Evolutionary conservation across 495 filamentous ascomycete species (phyloP).

Genomic region (Cudoniella acicularis): DNA sequence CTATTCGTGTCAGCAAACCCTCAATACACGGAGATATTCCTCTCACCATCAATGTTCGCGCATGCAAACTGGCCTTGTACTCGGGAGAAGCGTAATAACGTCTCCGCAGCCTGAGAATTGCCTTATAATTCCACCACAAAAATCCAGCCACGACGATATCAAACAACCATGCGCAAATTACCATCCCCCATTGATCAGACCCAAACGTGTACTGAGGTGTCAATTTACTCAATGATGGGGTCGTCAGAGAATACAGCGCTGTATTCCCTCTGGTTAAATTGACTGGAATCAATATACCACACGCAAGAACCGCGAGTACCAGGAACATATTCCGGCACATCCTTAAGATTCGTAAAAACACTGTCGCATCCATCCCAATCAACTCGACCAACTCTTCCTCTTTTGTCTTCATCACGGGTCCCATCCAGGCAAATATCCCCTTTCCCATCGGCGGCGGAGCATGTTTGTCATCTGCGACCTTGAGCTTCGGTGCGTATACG

Average conservation of each 20-base stretch:
- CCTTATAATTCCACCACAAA: slow-evolving; percentile 86
- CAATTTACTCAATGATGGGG: slow-evolving; percentile 44
- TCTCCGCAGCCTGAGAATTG: slow-evolving; percentile 64
- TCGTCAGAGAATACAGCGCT: slow-evolving; percentile 44
- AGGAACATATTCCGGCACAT: slow-evolving; percentile 94
- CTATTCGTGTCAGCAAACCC: slow-evolving; percentile 34
- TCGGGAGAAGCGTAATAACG: slow-evolving; percentile 83
- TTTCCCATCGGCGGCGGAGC: slow-evolving; percentile 86
- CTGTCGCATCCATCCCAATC: slow-evolving; percentile 82
- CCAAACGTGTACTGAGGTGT: slow-evolving; percentile 55
- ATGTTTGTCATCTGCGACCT: slow-evolving; percentile 89
- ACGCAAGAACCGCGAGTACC: slow-evolving; percentile 67
- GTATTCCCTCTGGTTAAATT: slow-evolving; percentile 55
- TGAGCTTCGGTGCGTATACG: slow-evolving; percentile 92
- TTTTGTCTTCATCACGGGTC: slow-evolving; percentile 68
- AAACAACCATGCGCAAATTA: slow-evolving; percentile 75
- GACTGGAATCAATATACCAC: slow-evolving; percentile 76
- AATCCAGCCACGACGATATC: slow-evolving; percentile 73
- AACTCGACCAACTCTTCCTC: slow-evolving; percentile 73
- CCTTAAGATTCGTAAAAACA: slow-evolving; percentile 82
- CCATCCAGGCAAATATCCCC: slow-evolving; percentile 80
- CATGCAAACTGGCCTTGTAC: slow-evolving; percentile 83
- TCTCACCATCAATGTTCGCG: slow-evolving; percentile 81
- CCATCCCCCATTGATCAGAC: slow-evolving; percentile 70
- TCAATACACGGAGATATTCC: not conserved